These are phyloP conservation scores for Thielaviopsis ethacetica DNA, from an alignment of 2,329 filamentous ascomycete species.

Conservation along the genomic window DNA sequence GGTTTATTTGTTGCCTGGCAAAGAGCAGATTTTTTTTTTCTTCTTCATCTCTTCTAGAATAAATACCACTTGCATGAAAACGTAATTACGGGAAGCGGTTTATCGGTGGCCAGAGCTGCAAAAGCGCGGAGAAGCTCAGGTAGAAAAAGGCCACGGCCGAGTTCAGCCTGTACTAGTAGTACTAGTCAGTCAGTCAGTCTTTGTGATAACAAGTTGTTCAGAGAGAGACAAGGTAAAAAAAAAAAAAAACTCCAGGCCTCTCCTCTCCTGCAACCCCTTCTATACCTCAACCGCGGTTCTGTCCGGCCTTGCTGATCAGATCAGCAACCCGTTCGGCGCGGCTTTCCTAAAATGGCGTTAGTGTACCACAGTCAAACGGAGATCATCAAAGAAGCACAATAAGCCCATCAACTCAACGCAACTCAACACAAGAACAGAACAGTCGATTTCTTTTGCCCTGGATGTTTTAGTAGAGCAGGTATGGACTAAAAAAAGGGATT, in stretches of 20 bases:
- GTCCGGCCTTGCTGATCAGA: constrained; percentile 1
- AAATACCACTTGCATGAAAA: not conserved
- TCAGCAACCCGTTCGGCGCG: constrained; percentile 3
- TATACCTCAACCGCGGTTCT: not conserved
- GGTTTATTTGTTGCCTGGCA: not conserved
- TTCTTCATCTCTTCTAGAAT: not conserved
- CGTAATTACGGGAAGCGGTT: no score
- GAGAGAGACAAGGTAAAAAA: not conserved
- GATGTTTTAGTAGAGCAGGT: not conserved
- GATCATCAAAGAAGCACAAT: not conserved
- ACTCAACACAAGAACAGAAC: no score
- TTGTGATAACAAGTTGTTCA: constrained; percentile 10
- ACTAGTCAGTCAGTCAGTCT: no score
- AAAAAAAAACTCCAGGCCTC: not conserved
- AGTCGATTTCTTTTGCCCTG: not conserved
- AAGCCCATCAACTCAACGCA: not conserved
- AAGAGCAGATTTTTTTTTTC: not conserved
- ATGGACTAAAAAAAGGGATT: not conserved
- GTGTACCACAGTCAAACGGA: not conserved
- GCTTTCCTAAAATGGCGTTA: constrained; percentile 2
- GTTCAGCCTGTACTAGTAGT: no score
- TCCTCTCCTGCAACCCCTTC: not conserved
- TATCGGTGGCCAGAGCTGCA: no score
- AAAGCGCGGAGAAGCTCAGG: no score
- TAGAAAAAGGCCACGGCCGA: no score